Conservation (phyloP, 1,284 basidiomycete species). For the Ganoderma multipileum region DNA sequence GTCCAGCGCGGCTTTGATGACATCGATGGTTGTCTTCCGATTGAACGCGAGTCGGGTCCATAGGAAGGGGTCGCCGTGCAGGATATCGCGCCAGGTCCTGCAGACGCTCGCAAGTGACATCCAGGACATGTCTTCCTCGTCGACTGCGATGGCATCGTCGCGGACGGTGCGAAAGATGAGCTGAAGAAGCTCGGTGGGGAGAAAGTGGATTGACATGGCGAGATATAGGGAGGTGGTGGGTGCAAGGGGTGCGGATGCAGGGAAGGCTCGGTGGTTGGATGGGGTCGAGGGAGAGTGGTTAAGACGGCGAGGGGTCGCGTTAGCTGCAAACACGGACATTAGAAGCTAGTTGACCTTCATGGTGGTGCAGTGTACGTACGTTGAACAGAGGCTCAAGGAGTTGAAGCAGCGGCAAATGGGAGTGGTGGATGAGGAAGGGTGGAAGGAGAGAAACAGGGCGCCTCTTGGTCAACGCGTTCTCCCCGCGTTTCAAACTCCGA, state of each 20-base stretch:
- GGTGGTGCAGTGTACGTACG: not conserved
- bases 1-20: not conserved
- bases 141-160: not conserved
- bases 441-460: not conserved
- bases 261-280: constrained; percentile 1
- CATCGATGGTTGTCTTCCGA: not conserved
- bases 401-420: not conserved
- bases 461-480: not conserved
- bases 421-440: not conserved
- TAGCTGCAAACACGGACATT: not conserved
- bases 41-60: constrained; percentile 1
- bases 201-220: not conserved
- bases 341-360: not conserved
- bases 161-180: constrained; percentile 1
- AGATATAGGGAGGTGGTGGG: not conserved
- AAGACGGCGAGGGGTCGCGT: not conserved
- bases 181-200: not conserved
- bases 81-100: not conserved
- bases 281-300: not conserved
- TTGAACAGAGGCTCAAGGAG: not conserved
- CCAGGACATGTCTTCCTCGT: constrained; percentile 2
- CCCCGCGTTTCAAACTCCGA: constrained; percentile 5
- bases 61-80: not conserved
- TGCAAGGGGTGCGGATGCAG: not conserved
- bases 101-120: not conserved